Evolutionary conservation across 176 grass and related monocot genomes (phyloP), one percentile per base, ranked within the genome.

Genomic region (Urochloa ruziziensis): DNA sequence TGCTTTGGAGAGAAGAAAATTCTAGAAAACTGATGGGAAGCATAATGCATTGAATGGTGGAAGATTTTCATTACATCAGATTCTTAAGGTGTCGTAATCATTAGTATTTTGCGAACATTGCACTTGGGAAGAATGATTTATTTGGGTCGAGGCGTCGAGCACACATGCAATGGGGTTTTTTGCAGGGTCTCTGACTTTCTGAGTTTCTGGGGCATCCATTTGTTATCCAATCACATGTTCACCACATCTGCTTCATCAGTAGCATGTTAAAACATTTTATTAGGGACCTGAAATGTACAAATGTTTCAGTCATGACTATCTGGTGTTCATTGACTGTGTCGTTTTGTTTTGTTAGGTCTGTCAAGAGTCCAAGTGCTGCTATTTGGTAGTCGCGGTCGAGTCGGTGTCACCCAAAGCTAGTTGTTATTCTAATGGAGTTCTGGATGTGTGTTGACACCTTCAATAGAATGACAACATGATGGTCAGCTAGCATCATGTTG

Each of bases 261-360:
- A 32, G 13, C 28, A 46, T 46, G 21, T 42, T 5, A 13, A 3
- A 23, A 23, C 17, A 32, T 72, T 46, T 18, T 23, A 51, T 43
- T n/a, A 13, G 32, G 58, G 32, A 64, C n/a, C 28, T 5, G 0
- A 53, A 51, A 25, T 75, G 42, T 75, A 18, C n/a, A 40, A 39
- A 58, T 53, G 64, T 62, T 73, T 61, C 21, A 24, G 16, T 64
- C 23, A 23, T 75, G 58, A 28, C n/a, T 75, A 64, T 37, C 82
- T 23, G 34, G 32, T 75, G 72, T 54, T 84, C 59, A 75, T 65
- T 65, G 33, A 84, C 46, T 54, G 14, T 36, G 40, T 62, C 44
- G 27, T 53, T 37, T 40, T 75, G 59, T 84, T 74, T 84, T 75
- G 44, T 84, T 84, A 84, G 70, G 82, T 75, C 44, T 85, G 60